A percentile compares a stretch with the other conserved stretches of the same genome.
phyloP scores from a whole-genome alignment of 768 basidiomycete genomes.

The Amanita inopinata region DNA sequence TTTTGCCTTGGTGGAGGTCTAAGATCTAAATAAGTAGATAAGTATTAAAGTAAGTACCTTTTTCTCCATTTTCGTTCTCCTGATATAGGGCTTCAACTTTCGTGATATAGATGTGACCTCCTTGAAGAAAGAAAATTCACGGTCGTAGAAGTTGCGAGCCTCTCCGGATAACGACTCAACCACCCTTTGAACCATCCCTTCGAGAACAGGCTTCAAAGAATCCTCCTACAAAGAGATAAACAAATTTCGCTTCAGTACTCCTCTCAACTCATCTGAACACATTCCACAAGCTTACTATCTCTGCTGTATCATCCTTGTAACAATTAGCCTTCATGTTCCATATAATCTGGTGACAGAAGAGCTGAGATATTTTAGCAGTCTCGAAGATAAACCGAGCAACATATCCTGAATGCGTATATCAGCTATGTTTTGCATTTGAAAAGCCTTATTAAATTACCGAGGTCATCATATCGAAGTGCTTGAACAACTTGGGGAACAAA shows the following conservation, averaged over 20 bases:
- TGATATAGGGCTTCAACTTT: conserved; percentile 93
- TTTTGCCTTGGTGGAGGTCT: conserved; percentile 56
- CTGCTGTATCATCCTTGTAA: conserved; percentile 83
- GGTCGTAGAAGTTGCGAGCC: conserved; percentile 82
- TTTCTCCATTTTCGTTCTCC: conserved; percentile 91
- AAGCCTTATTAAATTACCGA: conserved; percentile 44
- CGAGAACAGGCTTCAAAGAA: conserved; percentile 93
- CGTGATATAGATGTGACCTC: conserved; percentile 98
- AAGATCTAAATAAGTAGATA: not conserved
- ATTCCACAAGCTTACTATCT: conserved; percentile 44
- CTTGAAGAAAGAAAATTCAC: conserved; percentile 92
- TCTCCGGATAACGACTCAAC: conserved; percentile 83
- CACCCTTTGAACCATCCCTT: conserved; percentile 71
- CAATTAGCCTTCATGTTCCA: conserved; percentile 99
- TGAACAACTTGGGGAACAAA: conserved; percentile 99
- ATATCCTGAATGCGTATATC: conserved; percentile 49
- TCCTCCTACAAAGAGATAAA: conserved; percentile 56
- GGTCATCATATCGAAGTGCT: conserved; percentile 80
- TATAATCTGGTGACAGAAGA: conserved; percentile 98
- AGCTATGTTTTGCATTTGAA: not conserved
- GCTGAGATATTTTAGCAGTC: conserved; percentile 91
- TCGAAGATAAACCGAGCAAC: conserved; percentile 94
- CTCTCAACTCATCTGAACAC: not conserved
- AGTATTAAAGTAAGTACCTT: conserved; percentile 48
- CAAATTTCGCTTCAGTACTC: conserved; percentile 3